A percentile compares a stretch with the other conserved stretches of the same genome.
Evolutionary conservation across 495 filamentous ascomycete genomes (phyloP).

Genomic region (Neurospora discreta): DNA sequence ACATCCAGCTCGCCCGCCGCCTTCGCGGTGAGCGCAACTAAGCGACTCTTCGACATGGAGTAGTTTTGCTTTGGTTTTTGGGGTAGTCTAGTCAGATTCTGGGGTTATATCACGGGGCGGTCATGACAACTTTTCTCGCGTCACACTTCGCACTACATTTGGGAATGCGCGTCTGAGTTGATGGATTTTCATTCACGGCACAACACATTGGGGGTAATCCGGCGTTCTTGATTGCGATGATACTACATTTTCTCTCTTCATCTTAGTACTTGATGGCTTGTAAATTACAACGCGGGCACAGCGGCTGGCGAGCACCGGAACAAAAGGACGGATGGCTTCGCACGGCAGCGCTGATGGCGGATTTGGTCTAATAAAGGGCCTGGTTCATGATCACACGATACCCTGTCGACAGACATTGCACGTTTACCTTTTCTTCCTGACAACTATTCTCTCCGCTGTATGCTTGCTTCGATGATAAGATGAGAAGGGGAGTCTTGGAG

Average conservation of each 20-base stretch:
- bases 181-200: conserved; percentile 16
- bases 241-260: conserved; percentile 9
- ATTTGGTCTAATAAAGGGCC: conserved; percentile 8
- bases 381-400: conserved; percentile 3
- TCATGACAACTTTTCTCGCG: conserved; percentile 23
- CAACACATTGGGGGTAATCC: conserved; percentile 12
- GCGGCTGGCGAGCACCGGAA: not conserved
- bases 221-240: conserved; percentile 32
- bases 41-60: conserved; percentile 11
- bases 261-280: conserved; percentile 18
- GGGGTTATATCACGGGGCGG: conserved; percentile 16
- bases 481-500: not conserved
- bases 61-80: conserved; percentile 2
- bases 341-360: conserved; percentile 4
- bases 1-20: conserved; percentile 93
- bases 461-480: not conserved
- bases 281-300: conserved; percentile 22
- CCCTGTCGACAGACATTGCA: not conserved
- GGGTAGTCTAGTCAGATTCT: conserved; percentile 2
- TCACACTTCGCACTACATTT: conserved; percentile 18
- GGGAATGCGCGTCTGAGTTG: conserved; percentile 10
- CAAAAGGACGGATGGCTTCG: not conserved
- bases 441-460: not conserved
- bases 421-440: not conserved
- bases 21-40: conserved; percentile 87